Base-by-base conservation (phyloP, 352 stramenopile genomes). In the Phytophthora boehmeriae region DNA sequence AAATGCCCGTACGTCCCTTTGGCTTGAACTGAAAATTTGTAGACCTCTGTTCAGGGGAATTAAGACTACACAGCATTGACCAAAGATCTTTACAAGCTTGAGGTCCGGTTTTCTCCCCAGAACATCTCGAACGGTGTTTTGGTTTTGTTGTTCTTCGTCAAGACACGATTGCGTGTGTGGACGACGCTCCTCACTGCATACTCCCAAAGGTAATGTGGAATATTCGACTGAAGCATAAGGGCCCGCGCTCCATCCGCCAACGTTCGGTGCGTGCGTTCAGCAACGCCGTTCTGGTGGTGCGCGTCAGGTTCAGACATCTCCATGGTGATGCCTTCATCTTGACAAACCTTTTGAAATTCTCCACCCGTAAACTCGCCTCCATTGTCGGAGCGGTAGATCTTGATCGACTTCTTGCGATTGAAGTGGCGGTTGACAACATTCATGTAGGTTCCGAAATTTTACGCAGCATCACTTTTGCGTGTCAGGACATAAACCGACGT, bases 101-200 rank as follows among this genome's bases (percentile, higher is more conserved):
- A 67, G 8, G 11, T 67, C 59, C 0, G 59, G 50, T 23, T 28
- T 41, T 16, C 51, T 13, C 47, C 47, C 47, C 46, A 53, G 1
- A 53, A 53, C 36, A 43, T 53, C 22, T 53, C 46, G 11, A 42
- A 41, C 14, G 46, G 46, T n/a, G 28, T 53, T 32, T 45, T 20
- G 1, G n/a, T 30, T 8, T 8, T 16, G 34, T 54, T 20, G 11
- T 30, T 13, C 14, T 27, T 4, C 1, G 48, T 27, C 10, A 55
- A 14, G 10, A 59, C 41, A n/a, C 52, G 52, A 22, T 51, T 59
- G 11, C 38, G 20, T 2, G 16, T 19, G 38, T 34, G 23, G 5
- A 41, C 49, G 8, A 25, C 50, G 14, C 23, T 42, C 19, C 50
- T 22, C 11, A 58, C 38, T 34, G 38, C 51, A 42, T 58, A 58